Percentiles rank a stretch among this genome's conserved stretches.
These are phyloP conservation scores for Mycena olivaceomarginata DNA, from an alignment of 768 basidiomycete species.

Conservation along the genomic window DNA sequence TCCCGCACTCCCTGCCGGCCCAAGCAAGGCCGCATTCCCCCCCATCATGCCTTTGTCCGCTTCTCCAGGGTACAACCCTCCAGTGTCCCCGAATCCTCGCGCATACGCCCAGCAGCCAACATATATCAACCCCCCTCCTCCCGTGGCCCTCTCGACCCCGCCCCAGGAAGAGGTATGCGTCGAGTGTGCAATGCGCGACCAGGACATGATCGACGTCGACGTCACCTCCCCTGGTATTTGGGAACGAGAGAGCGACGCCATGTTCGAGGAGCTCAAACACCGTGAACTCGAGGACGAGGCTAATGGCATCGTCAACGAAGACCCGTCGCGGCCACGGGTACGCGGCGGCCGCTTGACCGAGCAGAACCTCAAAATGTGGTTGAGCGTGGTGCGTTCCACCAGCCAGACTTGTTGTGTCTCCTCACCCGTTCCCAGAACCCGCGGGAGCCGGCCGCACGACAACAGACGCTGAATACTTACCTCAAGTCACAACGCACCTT, in stretches of 20 bases:
- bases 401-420: conserved; percentile 24
- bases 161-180: conserved; percentile 92
- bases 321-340: conserved; percentile 75
- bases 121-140: conserved; percentile 61
- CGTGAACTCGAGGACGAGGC: conserved; percentile 84
- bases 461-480: conserved; percentile 88
- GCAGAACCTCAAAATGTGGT: conserved; percentile 88
- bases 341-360: conserved; percentile 84
- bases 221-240: conserved; percentile 91
- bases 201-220: conserved; percentile 97
- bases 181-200: conserved; percentile 99
- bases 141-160: conserved; percentile 65
- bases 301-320: conserved; percentile 70
- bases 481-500: conserved; percentile 88
- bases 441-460: conserved; percentile 89
- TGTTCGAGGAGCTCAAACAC: conserved; percentile 84
- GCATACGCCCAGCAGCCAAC: conserved; percentile 68
- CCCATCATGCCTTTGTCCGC: conserved; percentile 77
- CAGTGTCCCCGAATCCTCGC: conserved; percentile 80
- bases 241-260: conserved; percentile 92
- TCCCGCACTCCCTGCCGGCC: conserved; percentile 62
- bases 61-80: conserved; percentile 76
- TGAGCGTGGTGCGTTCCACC: conserved; percentile 76
- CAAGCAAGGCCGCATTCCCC: conserved; percentile 56
- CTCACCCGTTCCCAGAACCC: conserved; percentile 79